Evolutionary conservation across 2,329 filamentous ascomycete species (phyloP), one percentile per base, ranked within the genome.

Genomic region (Didymosphaeria variabile): DNA sequence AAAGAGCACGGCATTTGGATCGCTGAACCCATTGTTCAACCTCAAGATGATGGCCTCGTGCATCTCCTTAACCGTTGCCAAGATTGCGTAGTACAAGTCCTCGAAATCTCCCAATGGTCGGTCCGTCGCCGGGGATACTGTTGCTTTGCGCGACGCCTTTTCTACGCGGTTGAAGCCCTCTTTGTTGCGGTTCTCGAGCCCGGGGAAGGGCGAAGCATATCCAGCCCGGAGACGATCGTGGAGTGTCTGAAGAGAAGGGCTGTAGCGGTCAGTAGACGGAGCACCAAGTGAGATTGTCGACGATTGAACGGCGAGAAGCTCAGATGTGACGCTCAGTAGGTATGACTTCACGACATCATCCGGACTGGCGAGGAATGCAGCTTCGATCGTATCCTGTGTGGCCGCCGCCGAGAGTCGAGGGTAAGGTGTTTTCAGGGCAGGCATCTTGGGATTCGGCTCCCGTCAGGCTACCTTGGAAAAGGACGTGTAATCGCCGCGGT

Each of bases 51-150:
- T 55, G 0, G 58, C 55, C 4, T 70, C 61, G 50, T 71, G 65
- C n/a, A 73, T 67, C 8, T 70, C 69, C 42, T 71, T 67, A 52
- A 76, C 66, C 36, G 64, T 67, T 5, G 68, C 65, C 15, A 76
- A 51, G 12, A 71, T 45, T 1, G 70, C 70, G 32, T 77, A 76
- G 66, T 74, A 78, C 13, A 78, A 29, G 60, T 77, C 72, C 56
- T 77, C 72, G 46, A 67, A 77, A 60, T 77, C 74, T 34, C 70
- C 67, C 12, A 77, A 68, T 0, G 70, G 67, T 17, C 75, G 75
- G 0, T 64, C 89, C 88, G 92, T 1, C 67, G 87, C 4, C 91
- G 82, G 10, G 88, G 50, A 7, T 10, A 13, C 29, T 2, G 29
- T 17, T 32, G 7, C 85, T 65, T 89, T 87, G 3, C 88, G 88